Conservation (phyloP, 192 early-diverging fungal species). For the Coemansia sp. region DNA sequence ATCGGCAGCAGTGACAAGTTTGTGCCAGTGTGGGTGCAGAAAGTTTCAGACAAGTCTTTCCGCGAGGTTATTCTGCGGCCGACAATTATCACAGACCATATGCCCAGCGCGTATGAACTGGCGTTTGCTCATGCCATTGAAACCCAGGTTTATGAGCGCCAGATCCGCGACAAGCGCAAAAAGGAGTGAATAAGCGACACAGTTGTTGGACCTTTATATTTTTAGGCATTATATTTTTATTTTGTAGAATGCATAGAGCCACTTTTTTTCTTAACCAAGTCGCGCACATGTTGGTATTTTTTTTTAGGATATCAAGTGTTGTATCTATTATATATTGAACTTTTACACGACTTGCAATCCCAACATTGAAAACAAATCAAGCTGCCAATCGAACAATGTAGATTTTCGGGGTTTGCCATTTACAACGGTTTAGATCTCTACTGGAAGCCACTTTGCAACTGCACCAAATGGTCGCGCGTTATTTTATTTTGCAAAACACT, state of each 20-base stretch:
- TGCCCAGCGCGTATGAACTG: constrained; percentile 53
- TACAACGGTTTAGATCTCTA: not conserved
- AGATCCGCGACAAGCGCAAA: constrained; percentile 26
- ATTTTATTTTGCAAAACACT: constrained; percentile 1
- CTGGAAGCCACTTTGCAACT: not conserved
- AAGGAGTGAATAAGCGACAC: not conserved
- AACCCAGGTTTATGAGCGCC: constrained; percentile 50
- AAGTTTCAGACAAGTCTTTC: constrained; percentile 31
- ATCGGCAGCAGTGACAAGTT: constrained; percentile 24
- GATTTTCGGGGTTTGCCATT: not conserved
- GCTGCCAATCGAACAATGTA: not conserved
- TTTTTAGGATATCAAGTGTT: not conserved
- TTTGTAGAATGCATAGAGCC: not conserved
- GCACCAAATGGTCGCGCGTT: not conserved
- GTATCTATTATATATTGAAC: not conserved
- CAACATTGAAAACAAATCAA: not conserved
- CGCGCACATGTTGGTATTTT: not conserved
- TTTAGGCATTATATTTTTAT: constrained; percentile 4
- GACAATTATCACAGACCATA: constrained; percentile 50
- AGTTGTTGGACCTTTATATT: not conserved
- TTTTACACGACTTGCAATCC: not conserved
- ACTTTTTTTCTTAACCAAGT: not conserved
- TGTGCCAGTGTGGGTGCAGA: constrained; percentile 47
- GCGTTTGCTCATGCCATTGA: constrained; percentile 50
- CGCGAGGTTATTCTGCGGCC: constrained; percentile 49